Base-by-base conservation (phyloP, 169 alveolate genomes). In the Eimeria praecox region DNA sequence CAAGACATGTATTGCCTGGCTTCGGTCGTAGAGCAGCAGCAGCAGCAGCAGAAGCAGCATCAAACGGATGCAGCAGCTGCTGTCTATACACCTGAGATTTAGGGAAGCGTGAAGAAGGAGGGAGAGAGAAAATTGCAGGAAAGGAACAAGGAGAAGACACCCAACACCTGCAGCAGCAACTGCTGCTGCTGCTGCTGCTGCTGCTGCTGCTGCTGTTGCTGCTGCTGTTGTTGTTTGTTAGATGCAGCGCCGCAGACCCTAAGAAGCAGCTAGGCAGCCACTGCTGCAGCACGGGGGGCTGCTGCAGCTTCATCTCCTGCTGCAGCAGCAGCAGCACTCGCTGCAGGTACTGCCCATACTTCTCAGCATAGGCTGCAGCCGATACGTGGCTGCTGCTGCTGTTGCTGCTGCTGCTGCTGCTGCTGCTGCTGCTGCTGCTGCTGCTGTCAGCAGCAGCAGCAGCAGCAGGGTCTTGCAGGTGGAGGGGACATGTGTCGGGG, bases 31-130 rank as follows among this genome's bases (percentile, higher is more conserved):
- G 90, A 1, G 95, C 90, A 24, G 80, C 78, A 46, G 80, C 95
- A 54, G 59, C 59, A 38, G 95, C 95, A 52, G 82, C 95, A 73
- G 95, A 90, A 22, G 95, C 95, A 64, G 95, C 95, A 49, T 90
- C 95, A 9, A 90, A 52, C 44, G 95, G 95, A 14, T 52, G 59
- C 59, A 52, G 14, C 59, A 52, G 59, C 59, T 52, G 59, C 59
- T 52, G 59, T 14, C 82, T 71, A 77, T 75, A 90, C 46, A 83
- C 82, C 69, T 38, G 49, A 73, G 90, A 90, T 64, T 33, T 30
- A 1, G 90, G 89, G 40, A 83, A 83, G 2, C 87, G 38, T 27
- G 54, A 54, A 14, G 46, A 22, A 0, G 95, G 66, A 8, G 95
- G 95, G 27, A 90, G 95, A 30, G 95, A 30, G 40, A 90, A 90